phyloP scores from a whole-genome alignment of 2,329 filamentous ascomycete species.

The Lasiodiplodia gonubiensis region DNA sequence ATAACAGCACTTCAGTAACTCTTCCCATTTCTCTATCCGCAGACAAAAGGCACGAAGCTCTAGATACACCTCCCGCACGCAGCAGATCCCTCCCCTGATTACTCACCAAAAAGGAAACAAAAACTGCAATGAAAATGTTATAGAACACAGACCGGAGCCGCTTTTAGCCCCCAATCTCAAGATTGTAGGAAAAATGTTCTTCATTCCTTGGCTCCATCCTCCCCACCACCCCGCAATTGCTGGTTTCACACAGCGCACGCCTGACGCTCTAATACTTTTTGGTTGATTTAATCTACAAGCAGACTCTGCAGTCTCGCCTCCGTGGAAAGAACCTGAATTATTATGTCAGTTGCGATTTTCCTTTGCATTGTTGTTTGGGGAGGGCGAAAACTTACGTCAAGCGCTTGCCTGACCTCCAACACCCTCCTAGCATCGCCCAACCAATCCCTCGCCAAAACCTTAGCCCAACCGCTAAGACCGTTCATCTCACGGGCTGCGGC shows the following conservation, averaged over 20 bases:
- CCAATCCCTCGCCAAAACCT: conserved; percentile 94
- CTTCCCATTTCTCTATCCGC: conserved; percentile 9
- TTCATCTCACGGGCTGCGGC: conserved; percentile 95
- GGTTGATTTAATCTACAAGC: conserved; percentile 68
- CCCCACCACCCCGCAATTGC: background rate
- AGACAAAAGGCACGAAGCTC: background rate
- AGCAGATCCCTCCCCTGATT: background rate
- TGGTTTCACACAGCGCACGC: conserved; percentile 10
- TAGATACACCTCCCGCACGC: background rate
- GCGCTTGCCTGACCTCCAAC: conserved; percentile 91
- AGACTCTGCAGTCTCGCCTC: conserved; percentile 89
- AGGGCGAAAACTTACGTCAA: conserved; percentile 73
- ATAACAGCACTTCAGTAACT: background rate
- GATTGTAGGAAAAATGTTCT: background rate
- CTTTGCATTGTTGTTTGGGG: background rate
- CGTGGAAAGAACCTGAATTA: conserved; percentile 76
- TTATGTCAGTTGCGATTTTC: conserved; percentile 31
- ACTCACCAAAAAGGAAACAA: background rate
- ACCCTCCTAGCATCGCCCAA: conserved; percentile 87
- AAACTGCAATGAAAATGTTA: background rate
- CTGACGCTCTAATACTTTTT: conserved; percentile 17
- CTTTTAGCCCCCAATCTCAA: background rate
- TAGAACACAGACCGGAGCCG: background rate
- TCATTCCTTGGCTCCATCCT: background rate
- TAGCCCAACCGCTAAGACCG: conserved; percentile 88